Evolutionary conservation across 176 grass and related monocot species (phyloP).

Genomic region (Carex scoparia): DNA sequence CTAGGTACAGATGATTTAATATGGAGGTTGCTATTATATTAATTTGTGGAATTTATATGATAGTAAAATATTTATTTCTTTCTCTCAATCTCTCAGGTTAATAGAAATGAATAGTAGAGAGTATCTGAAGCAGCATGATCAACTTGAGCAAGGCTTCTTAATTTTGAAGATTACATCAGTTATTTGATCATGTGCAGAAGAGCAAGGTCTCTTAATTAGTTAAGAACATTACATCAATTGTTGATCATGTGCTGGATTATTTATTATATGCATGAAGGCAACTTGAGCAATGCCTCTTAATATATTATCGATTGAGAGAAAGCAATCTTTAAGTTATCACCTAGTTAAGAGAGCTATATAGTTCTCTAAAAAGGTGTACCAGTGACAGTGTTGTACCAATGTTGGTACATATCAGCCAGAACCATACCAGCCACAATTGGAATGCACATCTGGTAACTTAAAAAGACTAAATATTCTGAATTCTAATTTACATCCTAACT

Average conservation of each 20-base stretch:
- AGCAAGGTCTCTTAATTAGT: background rate
- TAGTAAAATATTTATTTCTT: background rate
- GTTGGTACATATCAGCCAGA: no score
- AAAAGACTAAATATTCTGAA: background rate
- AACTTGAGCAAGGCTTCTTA: slow-evolving; percentile 31
- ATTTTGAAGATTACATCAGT: background rate
- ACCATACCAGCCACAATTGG: no score
- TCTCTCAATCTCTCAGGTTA: slow-evolving; percentile 37
- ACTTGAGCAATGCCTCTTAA: slow-evolving; percentile 27
- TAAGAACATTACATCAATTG: background rate
- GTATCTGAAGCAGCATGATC: slow-evolving; percentile 66
- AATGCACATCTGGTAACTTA: background rate
- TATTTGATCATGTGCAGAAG: background rate
- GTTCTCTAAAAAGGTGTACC: no score
- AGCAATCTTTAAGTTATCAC: no score
- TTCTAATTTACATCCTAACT: background rate
- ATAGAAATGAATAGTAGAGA: slow-evolving; percentile 84
- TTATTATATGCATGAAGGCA: background rate
- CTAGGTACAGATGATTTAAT: slow-evolving; percentile 36
- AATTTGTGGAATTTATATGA: background rate
- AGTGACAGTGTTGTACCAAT: no score
- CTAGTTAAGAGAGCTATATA: no score
- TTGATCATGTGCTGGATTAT: background rate
- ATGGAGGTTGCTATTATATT: background rate
- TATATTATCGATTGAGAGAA: no score